A percentile compares a stretch with the other conserved stretches of the same genome.
Conservation (phyloP, 129 eudicot species). For the Erigeron canadensis region DNA sequence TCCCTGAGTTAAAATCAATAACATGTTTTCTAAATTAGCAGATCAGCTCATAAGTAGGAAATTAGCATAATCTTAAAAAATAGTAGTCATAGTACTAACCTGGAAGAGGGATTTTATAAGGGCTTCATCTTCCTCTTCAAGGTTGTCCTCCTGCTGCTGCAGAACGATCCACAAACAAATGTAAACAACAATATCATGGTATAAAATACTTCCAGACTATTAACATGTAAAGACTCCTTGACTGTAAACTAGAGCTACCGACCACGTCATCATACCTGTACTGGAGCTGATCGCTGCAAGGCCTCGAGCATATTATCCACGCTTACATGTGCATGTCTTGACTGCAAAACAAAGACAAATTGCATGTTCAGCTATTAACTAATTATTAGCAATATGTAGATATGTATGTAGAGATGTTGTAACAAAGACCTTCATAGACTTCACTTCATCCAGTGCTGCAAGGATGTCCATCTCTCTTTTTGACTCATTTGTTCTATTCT, state of each 20-base stretch:
- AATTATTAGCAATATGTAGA: background rate
- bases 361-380: slow-evolving; percentile 2
- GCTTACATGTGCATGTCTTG: slow-evolving; percentile 71
- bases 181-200: background rate
- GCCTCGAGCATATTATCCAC: slow-evolving; percentile 78
- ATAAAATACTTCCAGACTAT: background rate
- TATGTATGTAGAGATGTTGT: background rate
- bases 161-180: background rate
- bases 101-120: slow-evolving; percentile 53
- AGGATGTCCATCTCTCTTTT: slow-evolving; percentile 77
- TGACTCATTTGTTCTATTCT: slow-evolving; percentile 61
- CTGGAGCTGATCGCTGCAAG: slow-evolving; percentile 8
- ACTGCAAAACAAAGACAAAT: slow-evolving; percentile 42
- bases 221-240: background rate
- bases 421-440: slow-evolving; percentile 59
- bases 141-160: slow-evolving; percentile 44
- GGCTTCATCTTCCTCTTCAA: slow-evolving; percentile 71
- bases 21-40: background rate
- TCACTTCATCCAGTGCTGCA: slow-evolving; percentile 73
- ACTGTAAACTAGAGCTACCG: background rate
- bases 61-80: background rate
- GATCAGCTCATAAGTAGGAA: background rate
- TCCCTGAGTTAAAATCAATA: slow-evolving; percentile 30
- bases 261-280: background rate
- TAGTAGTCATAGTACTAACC: slow-evolving; percentile 18